A percentile compares a stretch with the other conserved stretches of the same genome.
These are phyloP conservation scores for Alternaria sp. DNA, from an alignment of 2,329 filamentous ascomycete species.

Conservation along the genomic window DNA sequence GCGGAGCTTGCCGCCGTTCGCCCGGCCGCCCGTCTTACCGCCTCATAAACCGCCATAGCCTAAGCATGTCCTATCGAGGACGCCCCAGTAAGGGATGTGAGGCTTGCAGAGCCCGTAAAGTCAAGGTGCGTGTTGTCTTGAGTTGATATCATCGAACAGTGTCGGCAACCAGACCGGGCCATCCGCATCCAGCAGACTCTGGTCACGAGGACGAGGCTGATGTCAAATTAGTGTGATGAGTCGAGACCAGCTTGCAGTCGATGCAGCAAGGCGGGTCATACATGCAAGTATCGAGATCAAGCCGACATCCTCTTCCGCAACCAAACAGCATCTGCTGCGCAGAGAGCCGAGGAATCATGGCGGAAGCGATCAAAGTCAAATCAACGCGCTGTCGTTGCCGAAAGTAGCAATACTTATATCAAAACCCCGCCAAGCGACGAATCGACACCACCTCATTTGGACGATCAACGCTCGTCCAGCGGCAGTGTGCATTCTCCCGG, in stretches of 20 bases:
- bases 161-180: not conserved
- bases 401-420: conserved; percentile 21
- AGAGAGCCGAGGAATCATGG: conserved; percentile 48
- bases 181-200: not conserved
- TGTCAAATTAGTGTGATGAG: conserved; percentile 42
- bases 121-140: conserved; percentile 37
- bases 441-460: conserved; percentile 17
- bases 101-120: conserved; percentile 45
- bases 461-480: conserved; percentile 16
- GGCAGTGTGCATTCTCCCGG: conserved; percentile 14
- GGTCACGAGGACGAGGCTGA: conserved; percentile 7
- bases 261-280: conserved; percentile 37
- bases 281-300: conserved; percentile 47
- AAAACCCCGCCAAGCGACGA: conserved; percentile 24
- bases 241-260: conserved; percentile 41
- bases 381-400: conserved; percentile 23
- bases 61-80: conserved; percentile 46
- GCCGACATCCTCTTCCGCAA: conserved; percentile 46
- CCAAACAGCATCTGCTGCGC: conserved; percentile 45
- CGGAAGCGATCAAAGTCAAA: conserved; percentile 43
- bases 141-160: not conserved
- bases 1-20: conserved; percentile 6
- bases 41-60: conserved; percentile 1
- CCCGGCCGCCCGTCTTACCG: not conserved
- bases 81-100: conserved; percentile 50